Evolutionary conservation across 345 rosid species (phyloP), one percentile per base, ranked within the genome.

Genomic region (Nasturtium officinale): DNA sequence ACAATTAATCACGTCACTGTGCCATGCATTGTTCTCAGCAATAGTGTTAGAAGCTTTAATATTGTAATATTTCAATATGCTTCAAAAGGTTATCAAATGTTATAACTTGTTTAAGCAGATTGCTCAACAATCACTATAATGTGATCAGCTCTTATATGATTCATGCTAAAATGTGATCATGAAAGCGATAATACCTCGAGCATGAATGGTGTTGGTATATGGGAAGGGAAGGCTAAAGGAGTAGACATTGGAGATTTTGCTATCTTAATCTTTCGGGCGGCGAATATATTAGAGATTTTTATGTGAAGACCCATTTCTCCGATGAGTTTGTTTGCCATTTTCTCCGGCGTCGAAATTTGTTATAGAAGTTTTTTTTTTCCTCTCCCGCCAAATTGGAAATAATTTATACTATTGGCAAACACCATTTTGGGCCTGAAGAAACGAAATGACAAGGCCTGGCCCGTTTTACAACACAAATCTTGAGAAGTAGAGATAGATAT

Each of bases 191-290:
- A 61, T 76, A 61, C 76, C 77, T 77, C 57, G 73, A 64, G 77
- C 56, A 52, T 74, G 84, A 69, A 90, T 90, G 53, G 82, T 70
- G 75, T 74, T 87, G 67, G 88, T 77, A 90, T 81, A 77, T 67
- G 77, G 73, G 84, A 90, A n/a, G 92, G 90, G 72, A 90, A 89
- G 61, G 85, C 87, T 65, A 90, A 64, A 26, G 96, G 86, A 32
- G 96, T 88, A 0, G 91, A 87, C 67, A 87, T 81, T 11, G 96
- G 98, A 77, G 96, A 87, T 82, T 93, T 90, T 18, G 92, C 93
- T 25, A 93, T 80, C 86, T 90, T 87, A 38, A 93, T 84, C 81
- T 87, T 90, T 7, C 90, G 88, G 42, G 96, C 97, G 18, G 93
- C 70, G 85, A 93, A 89, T 43, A 90, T 61, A 54, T 83, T 81